Evolutionary conservation across 768 basidiomycete species (phyloP), one percentile per base, ranked within the genome.

Genomic region (Naganishia onofrii): DNA sequence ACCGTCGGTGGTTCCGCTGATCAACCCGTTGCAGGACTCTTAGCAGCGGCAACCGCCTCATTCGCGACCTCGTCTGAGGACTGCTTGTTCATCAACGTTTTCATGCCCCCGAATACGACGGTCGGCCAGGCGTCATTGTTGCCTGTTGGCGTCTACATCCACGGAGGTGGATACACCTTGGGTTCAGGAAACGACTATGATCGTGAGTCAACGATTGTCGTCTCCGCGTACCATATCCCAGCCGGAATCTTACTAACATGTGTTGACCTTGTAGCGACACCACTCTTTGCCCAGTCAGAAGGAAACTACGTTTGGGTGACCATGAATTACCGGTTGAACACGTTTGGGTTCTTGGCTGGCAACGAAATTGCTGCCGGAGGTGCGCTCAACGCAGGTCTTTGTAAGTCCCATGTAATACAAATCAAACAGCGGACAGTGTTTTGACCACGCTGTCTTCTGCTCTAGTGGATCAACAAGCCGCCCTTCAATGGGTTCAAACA

Each of bases 361-460:
- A 68, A 71, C 6, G 74, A 75, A 28, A 66, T 75, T 32, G 75
- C 73, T 5, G 71, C 71, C 15, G 75, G 72, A 34, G 72, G 71
- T 1, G 72, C 73, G 10, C 74, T 73, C 28, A 88, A 89, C 71
- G 83, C 83, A 2, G 88, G 88, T n/a, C 79, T 89, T 19, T 82
- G 81, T 38, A 88, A 54, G 57, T 63, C 21, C 48, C 12, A 29
- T 19, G 8, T 38, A 31, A 26, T 10, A 1, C 48, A 29, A 23
- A 2, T 8, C 19, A 13, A 17, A 12, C 23, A 42, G 15, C 15
- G 42, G 2, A 42, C 42, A 5, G 28, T 57, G 34, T 48, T 51
- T 58, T 58, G 19, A 38, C 13, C 36, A 7, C 4, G 3, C 32
- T 60, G 31, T 13, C n/a, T 26, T 36, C 19, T 36, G 34, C 31